Evolutionary conservation across 2,329 filamentous ascomycete genomes (phyloP).

Genomic region (Colletotrichum sp.): DNA sequence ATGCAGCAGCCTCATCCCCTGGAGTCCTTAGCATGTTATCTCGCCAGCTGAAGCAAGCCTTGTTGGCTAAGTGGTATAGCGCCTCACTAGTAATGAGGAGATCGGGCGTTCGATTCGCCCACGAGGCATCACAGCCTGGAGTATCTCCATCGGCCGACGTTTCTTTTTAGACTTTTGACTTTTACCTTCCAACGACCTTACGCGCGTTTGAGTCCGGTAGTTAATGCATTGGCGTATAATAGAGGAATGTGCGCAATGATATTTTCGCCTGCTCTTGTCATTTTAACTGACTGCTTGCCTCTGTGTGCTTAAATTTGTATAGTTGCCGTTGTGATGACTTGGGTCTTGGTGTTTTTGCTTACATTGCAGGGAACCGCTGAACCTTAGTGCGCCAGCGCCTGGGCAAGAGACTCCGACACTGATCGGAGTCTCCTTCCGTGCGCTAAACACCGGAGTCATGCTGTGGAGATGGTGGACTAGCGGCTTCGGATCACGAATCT

Average conservation of each 20-base stretch:
- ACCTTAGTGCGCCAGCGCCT: background rate
- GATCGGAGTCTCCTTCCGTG: background rate
- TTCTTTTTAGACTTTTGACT: background rate
- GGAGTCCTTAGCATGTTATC: background rate
- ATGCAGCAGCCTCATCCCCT: background rate
- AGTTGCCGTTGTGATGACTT: background rate
- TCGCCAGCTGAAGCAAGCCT: background rate
- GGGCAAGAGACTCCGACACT: background rate
- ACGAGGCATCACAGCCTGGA: background rate
- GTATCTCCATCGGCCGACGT: background rate
- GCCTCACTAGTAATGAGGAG: slow-evolving; percentile 23
- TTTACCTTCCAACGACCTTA: background rate
- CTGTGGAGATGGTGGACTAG: slow-evolving; percentile 4
- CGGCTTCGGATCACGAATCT: slow-evolving; percentile 3
- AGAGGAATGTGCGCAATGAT: background rate
- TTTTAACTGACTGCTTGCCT: background rate
- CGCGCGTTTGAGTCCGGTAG: background rate
- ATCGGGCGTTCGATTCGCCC: slow-evolving; percentile 22
- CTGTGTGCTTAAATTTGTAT: background rate
- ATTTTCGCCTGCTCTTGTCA: accelerated
- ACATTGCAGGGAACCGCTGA: background rate
- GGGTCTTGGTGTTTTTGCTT: background rate
- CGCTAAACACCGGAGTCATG: background rate
- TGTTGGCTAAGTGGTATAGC: slow-evolving; percentile 23
- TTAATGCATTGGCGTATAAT: background rate